A percentile compares a stretch with the other conserved stretches of the same genome.
Evolutionary conservation across 176 grass and related monocot genomes (phyloP).

Genomic region (Stipa capillata): DNA sequence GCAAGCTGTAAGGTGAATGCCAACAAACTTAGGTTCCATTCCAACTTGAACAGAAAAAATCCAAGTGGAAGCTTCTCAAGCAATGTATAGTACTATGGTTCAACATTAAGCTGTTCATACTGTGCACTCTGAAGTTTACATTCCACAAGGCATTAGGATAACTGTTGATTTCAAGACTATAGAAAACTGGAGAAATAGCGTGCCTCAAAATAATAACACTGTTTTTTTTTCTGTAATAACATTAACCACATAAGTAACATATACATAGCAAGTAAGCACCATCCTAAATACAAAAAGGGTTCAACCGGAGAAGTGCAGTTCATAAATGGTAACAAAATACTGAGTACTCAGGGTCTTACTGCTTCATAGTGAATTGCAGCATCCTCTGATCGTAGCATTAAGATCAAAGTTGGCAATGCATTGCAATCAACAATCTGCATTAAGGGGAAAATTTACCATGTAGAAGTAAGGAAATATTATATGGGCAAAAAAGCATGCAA

Average conservation of each 20-base stretch:
- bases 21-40: conserved; percentile 6
- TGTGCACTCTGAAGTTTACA: background rate
- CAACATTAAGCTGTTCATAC: background rate
- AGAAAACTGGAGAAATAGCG: background rate
- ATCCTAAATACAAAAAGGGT: background rate
- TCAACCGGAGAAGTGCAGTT: background rate
- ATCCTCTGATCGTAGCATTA: conserved; percentile 98
- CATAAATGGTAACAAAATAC: conserved; percentile 11
- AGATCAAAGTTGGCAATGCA: conserved; percentile 95
- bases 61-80: background rate
- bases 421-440: conserved; percentile 95
- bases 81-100: background rate
- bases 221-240: background rate
- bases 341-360: conserved; percentile 46
- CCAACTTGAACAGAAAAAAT: background rate
- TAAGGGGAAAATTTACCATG: background rate
- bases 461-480: background rate
- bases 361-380: conserved; percentile 98
- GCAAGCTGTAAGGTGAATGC: conserved; percentile 1
- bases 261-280: background rate
- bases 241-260: background rate
- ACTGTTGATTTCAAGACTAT: background rate
- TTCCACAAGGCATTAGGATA: background rate
- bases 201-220: background rate
- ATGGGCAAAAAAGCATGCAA: background rate